phyloP scores from a whole-genome alignment of 2,329 filamentous ascomycete genomes.

The Claviceps pazoutovae region DNA sequence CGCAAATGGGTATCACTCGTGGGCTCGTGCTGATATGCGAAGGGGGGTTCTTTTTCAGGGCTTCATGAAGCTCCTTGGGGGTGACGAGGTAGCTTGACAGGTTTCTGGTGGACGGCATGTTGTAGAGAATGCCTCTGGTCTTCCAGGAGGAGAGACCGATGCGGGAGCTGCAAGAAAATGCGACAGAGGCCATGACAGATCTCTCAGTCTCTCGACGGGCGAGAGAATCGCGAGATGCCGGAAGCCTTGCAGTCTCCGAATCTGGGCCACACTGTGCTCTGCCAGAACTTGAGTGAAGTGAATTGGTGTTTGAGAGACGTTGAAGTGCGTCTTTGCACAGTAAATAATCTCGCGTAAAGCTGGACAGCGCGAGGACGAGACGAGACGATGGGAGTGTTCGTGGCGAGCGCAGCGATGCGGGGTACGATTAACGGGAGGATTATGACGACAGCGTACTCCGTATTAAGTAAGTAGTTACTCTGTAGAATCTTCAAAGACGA shows the following conservation, averaged over 20 bases:
- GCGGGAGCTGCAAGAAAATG: conserved; percentile 29
- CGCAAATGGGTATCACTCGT: conserved; percentile 77
- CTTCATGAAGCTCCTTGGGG: conserved; percentile 66
- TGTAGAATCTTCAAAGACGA: conserved; percentile 1
- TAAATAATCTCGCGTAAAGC: background rate
- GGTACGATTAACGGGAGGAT: background rate
- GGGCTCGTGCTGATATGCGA: conserved; percentile 70
- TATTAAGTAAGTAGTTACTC: no score
- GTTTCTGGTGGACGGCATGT: conserved; percentile 16
- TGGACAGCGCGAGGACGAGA: no score
- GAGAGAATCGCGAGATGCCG: background rate
- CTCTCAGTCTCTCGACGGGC: background rate
- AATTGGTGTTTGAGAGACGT: background rate
- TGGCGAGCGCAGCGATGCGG: background rate
- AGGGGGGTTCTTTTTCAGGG: conserved; percentile 68
- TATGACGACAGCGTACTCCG: background rate
- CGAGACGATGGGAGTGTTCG: background rate
- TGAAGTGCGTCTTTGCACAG: background rate
- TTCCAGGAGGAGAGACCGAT: conserved; percentile 24
- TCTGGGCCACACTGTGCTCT: background rate
- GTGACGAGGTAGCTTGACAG: conserved; percentile 79
- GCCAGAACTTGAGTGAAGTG: background rate
- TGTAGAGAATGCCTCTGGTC: conserved; percentile 18
- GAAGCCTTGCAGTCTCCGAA: background rate
- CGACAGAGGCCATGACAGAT: conserved; percentile 27